These are phyloP conservation scores for Ceratocystis cubensis DNA, from an alignment of 2,329 filamentous ascomycete genomes.

Conservation along the genomic window DNA sequence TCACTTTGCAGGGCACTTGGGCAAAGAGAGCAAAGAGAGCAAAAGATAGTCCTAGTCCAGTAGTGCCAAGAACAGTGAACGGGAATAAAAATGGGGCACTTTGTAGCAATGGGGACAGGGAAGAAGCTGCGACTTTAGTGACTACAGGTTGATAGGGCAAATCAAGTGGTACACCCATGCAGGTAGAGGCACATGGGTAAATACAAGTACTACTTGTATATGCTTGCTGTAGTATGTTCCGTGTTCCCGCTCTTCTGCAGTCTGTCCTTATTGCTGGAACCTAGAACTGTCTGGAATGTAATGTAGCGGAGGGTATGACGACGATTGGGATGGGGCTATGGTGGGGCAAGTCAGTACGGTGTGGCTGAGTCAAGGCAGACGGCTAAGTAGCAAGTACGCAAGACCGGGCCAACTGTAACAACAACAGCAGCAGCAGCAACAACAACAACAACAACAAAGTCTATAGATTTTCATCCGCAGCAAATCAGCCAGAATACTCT, in stretches of 20 bases:
- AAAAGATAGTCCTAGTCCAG: neutral
- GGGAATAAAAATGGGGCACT: neutral
- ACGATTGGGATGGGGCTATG: conserved; percentile 14
- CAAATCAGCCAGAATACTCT: too few relatives aligned
- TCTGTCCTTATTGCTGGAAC: neutral
- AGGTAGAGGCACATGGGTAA: neutral
- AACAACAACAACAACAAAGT: too few relatives aligned
- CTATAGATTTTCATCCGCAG: too few relatives aligned
- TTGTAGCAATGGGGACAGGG: neutral
- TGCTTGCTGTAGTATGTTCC: neutral
- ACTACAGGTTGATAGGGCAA: neutral
- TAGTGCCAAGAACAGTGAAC: neutral
- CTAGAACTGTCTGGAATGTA: neutral
- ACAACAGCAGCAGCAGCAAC: too few relatives aligned
- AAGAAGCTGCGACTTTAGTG: conserved; percentile 4
- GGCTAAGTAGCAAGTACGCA: conserved; percentile 1
- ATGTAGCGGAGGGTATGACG: conserved; percentile 14
- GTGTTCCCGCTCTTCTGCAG: too few relatives aligned
- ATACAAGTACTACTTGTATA: neutral
- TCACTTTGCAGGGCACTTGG: neutral
- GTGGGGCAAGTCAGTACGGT: conserved; percentile 9
- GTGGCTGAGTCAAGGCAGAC: neutral
- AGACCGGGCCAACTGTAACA: too few relatives aligned
- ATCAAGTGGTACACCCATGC: neutral
- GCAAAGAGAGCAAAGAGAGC: conserved; percentile 1